Evolutionary conservation across 176 grass and related monocot species (phyloP), one percentile per base, ranked within the genome.

Genomic region (Olyra latifolia): DNA sequence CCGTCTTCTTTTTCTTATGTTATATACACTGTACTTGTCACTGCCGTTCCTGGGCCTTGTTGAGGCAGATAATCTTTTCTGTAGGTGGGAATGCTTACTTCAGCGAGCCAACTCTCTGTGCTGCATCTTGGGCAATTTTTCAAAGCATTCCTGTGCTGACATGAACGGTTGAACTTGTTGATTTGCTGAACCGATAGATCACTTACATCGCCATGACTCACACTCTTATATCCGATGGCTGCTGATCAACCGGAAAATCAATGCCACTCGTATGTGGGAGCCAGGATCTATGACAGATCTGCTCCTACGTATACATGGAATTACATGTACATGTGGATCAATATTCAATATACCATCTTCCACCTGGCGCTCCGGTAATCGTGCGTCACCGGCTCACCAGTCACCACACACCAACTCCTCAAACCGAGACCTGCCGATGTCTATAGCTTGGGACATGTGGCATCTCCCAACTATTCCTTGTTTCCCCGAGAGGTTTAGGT

Each of bases 401-500:
- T n/a, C n/a, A n/a, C n/a, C n/a, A n/a, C n/a, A n/a, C n/a, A n/a
- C n/a, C 27, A 8, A 30, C 12, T 29, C 25, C 58, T 62, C 58
- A 16, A 62, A 8, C 29, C 58, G 8, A 30, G 58, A 62, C 27
- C 58, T 30, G 58, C 13, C 56, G 56, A 59, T 27, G 56, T 6
- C 56, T 6, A 27, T 6, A 27, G 56, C 11, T 59, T 6, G 23
- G 10, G 24, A 3, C 3, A 60, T 60, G 41, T 25, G 22, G 23
- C 42, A 1, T 38, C 69, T 35, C 19, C 72, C 67, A 87, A 83
- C 88, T 4, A n/a, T 73, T 71, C 79, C 88, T 83, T 45, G 17
- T 60, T 83, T 44, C 38, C 74, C 62, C 35, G 11, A 74, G 60
- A 79, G 69, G 81, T 58, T 84, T 89, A 89, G 80, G 86, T 88